Evolutionary conservation across 2,329 filamentous ascomycete species (phyloP).

Genomic region (Scedosporium minutisporum): DNA sequence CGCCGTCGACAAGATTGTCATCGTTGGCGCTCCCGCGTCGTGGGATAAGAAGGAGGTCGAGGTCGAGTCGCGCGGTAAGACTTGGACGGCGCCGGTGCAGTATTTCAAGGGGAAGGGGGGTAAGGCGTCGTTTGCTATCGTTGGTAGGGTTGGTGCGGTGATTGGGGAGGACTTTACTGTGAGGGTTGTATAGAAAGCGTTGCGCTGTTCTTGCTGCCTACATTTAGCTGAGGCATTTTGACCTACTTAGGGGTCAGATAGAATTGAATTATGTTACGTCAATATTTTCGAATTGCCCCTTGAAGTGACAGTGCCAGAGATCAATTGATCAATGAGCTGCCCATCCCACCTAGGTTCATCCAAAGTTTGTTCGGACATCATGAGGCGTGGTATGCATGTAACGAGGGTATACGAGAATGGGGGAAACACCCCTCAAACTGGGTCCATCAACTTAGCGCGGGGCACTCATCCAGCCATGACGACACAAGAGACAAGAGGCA

Average conservation of each 20-base stretch:
- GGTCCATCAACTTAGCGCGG: not conserved
- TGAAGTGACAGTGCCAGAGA: too few species aligned
- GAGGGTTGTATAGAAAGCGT: slow-evolving; percentile 15
- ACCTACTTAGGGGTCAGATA: too few species aligned
- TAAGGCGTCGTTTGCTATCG: slow-evolving; percentile 40
- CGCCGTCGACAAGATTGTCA: slow-evolving; percentile 69
- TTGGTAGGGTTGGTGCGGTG: slow-evolving; percentile 40
- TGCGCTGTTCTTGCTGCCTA: too few species aligned
- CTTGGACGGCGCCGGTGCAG: slow-evolving; percentile 48
- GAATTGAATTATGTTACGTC: too few species aligned
- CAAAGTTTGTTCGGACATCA: not conserved
- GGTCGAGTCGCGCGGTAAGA: slow-evolving; percentile 45
- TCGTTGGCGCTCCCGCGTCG: slow-evolving; percentile 66
- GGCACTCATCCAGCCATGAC: not conserved
- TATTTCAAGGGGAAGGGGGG: slow-evolving; percentile 41
- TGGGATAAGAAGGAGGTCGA: slow-evolving; percentile 60
- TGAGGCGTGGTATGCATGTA: not conserved
- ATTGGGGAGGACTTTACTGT: slow-evolving; percentile 47
- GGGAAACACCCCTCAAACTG: not conserved
- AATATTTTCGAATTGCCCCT: too few species aligned
- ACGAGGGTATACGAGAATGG: not conserved
- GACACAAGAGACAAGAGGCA: not conserved
- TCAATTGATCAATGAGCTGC: too few species aligned
- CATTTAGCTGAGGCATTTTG: too few species aligned
- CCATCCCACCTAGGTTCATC: too few species aligned